Percentiles rank a stretch among this genome's conserved stretches.
These are phyloP conservation scores for Lodderomyces parapsilosis DNA, from an alignment of 1,139 yeast species.

Conservation along the genomic window DNA sequence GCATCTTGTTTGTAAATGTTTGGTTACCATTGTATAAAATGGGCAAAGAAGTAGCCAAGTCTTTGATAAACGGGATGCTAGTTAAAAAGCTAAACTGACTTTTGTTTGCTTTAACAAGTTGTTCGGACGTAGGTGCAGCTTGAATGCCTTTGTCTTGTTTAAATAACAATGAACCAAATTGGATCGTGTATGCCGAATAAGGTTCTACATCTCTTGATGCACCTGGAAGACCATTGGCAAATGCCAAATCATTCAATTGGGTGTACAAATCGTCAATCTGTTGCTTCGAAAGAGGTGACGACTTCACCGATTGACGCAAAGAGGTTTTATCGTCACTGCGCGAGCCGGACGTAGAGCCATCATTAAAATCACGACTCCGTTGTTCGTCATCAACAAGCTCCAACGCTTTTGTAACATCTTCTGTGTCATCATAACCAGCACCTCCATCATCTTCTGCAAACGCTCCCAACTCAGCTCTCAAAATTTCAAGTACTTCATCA, in stretches of 20 bases:
- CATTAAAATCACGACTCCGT: neutral
- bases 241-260: slow-evolving; percentile 16
- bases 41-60: slow-evolving; percentile 37
- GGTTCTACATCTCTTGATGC: slow-evolving; percentile 11
- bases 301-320: neutral
- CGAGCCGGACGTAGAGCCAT: no score
- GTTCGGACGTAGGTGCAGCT: neutral
- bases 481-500: slow-evolving; percentile 8
- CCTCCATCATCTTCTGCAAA: slow-evolving; percentile 1
- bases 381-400: neutral
- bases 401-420: neutral
- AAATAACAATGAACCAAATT: slow-evolving; percentile 35
- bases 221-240: slow-evolving; percentile 15
- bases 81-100: slow-evolving; percentile 36
- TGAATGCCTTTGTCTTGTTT: slow-evolving; percentile 7
- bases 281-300: neutral
- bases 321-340: no score
- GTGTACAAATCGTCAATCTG: slow-evolving; percentile 16
- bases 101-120: neutral
- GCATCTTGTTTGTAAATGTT: slow-evolving; percentile 40
- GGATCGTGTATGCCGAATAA: slow-evolving; percentile 33
- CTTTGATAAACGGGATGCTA: slow-evolving; percentile 40
- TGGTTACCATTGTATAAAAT: slow-evolving; percentile 22
- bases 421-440: neutral
- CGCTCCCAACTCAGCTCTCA: slow-evolving; percentile 9